A percentile compares a stretch with the other conserved stretches of the same genome.
Conservation (phyloP, 345 rosid species). For the Populus pruinosa region DNA sequence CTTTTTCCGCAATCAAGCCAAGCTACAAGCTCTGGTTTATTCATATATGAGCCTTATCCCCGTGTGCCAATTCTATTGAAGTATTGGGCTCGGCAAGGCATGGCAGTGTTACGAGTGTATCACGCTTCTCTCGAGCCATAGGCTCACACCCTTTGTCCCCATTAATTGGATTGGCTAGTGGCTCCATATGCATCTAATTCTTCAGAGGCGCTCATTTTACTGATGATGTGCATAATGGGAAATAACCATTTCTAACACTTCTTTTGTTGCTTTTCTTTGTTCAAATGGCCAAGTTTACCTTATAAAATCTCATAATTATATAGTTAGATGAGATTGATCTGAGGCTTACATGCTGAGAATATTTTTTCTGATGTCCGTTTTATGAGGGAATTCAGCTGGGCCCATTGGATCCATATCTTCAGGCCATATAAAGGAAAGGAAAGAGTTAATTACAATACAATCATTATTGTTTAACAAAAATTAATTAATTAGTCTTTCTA, state of each 20-base stretch:
- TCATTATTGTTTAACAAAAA: too few species aligned
- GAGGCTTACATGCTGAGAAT: too few species aligned
- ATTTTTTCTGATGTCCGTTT: too few species aligned
- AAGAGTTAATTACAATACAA: too few species aligned
- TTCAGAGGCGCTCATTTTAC: not conserved
- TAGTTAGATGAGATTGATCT: too few species aligned
- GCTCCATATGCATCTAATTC: not conserved
- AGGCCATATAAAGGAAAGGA: too few species aligned
- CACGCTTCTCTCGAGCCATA: not conserved
- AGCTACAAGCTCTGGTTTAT: not conserved
- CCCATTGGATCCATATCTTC: too few species aligned
- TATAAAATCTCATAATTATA: too few species aligned
- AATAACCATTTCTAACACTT: not conserved
- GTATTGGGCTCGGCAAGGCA: not conserved
- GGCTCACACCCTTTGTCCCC: not conserved
- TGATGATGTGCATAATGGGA: not conserved
- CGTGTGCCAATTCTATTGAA: not conserved
- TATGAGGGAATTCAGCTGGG: too few species aligned
- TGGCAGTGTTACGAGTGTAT: not conserved
- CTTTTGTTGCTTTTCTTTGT: not conserved
- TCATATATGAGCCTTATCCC: not conserved
- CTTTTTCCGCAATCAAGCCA: not conserved
- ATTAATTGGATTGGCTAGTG: not conserved
- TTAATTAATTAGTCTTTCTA: too few species aligned
- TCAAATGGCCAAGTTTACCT: not conserved